phyloP scores from a whole-genome alignment of 257 asterid species.

The Echites panduratus region DNA sequence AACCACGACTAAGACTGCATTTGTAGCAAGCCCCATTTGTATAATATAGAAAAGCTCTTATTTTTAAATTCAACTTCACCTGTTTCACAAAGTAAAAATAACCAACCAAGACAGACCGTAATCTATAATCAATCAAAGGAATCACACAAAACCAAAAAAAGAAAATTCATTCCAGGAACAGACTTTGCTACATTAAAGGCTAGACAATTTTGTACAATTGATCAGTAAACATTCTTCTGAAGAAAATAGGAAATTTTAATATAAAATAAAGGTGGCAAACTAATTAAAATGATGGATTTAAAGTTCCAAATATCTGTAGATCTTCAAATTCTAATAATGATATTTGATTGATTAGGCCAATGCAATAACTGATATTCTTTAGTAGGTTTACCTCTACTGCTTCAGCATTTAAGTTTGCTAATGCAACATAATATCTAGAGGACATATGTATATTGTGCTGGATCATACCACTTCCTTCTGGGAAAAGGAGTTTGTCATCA shows the following conservation, averaged over 20 bases:
- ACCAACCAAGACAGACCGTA: conserved; percentile 2
- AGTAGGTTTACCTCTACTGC: conserved; percentile 43
- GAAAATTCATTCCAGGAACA: background rate
- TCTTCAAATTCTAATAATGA: background rate
- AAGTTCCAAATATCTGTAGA: background rate
- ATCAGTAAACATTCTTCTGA: background rate
- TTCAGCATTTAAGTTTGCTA: conserved; percentile 61
- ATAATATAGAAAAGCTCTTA: conserved; percentile 43
- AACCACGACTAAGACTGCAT: conserved; percentile 43
- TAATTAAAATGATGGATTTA: background rate
- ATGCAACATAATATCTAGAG: conserved; percentile 56
- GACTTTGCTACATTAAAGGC: background rate
- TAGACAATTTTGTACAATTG: background rate
- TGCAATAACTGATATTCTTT: background rate
- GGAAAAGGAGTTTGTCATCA: conserved; percentile 14
- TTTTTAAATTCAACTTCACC: conserved; percentile 46
- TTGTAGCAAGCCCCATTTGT: conserved; percentile 53
- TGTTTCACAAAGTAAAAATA: conserved; percentile 29
- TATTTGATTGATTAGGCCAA: background rate
- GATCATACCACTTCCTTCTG: conserved; percentile 62
- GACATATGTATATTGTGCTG: conserved; percentile 42
- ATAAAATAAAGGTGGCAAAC: background rate
- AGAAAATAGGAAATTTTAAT: too few relatives aligned
- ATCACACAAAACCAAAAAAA: background rate
- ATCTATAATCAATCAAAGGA: background rate